phyloP scores from a whole-genome alignment of 148 eudicot genomes.

The Tetragonia tetragonoides region DNA sequence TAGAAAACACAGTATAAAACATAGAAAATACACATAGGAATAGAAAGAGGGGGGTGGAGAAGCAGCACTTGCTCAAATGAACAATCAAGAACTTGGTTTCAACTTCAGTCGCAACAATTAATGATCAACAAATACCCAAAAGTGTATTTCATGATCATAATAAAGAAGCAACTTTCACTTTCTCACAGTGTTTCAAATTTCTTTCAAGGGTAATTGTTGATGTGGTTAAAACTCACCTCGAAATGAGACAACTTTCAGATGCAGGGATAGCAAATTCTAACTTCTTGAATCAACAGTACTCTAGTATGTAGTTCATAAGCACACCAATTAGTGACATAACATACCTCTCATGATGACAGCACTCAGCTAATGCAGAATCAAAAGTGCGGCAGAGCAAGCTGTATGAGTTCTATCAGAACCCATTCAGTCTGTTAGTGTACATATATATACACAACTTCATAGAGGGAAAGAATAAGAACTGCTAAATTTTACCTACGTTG shows the following conservation, averaged over 20 bases:
- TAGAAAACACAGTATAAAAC: too few species aligned
- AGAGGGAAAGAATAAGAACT: not conserved
- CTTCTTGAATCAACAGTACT: constrained; percentile 2
- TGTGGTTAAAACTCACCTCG: not conserved
- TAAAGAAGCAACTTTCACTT: not conserved
- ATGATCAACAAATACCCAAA: not conserved
- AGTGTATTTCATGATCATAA: too few species aligned
- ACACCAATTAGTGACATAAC: not conserved
- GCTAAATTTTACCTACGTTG: not conserved
- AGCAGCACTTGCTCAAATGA: too few species aligned
- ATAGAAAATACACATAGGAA: too few species aligned
- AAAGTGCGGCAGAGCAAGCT: constrained; percentile 82
- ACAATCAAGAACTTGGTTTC: too few species aligned
- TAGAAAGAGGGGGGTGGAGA: too few species aligned
- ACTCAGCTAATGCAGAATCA: constrained; percentile 80
- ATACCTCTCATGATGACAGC: constrained; percentile 83
- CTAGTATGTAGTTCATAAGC: not conserved
- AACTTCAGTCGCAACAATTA: not conserved
- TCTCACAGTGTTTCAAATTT: not conserved
- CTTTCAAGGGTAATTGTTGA: not conserved
- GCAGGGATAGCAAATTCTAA: not conserved
- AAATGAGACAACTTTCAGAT: not conserved
- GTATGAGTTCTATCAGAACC: constrained; percentile 54
- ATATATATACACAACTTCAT: not conserved
- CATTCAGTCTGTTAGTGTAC: constrained; percentile 9